These are phyloP conservation scores for Pleurostoma richardsiae DNA, from an alignment of 2,329 filamentous ascomycete genomes.

Conservation along the genomic window DNA sequence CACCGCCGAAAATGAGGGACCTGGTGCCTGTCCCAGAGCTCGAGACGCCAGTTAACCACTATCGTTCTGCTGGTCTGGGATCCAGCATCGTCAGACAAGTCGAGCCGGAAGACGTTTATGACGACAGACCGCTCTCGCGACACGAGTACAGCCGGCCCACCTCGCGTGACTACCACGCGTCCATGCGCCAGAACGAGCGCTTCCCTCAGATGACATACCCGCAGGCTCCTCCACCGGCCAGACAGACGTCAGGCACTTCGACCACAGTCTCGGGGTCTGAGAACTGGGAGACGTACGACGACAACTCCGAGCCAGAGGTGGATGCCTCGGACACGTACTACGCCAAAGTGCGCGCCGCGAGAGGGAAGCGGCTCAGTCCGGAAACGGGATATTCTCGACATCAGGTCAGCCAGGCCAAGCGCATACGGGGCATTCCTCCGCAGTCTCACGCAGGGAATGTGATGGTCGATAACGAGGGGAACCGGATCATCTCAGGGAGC, in stretches of 20 bases:
- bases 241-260: conserved; percentile 74
- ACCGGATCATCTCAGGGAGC: conserved; percentile 57
- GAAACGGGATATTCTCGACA: conserved; percentile 36
- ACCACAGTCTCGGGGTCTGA: conserved; percentile 77
- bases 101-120: conserved; percentile 80
- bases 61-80: conserved; percentile 40
- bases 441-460: conserved; percentile 39
- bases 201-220: conserved; percentile 26
- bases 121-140: conserved; percentile 46
- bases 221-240: conserved; percentile 37
- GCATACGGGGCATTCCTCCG: conserved; percentile 48
- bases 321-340: conserved; percentile 78
- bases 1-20: conserved; percentile 90
- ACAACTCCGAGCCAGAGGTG: conserved; percentile 69
- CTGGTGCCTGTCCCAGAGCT: conserved; percentile 50
- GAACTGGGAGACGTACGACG: conserved; percentile 97
- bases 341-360: conserved; percentile 66
- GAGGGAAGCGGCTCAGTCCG: conserved; percentile 58
- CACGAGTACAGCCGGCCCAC: conserved; percentile 26
- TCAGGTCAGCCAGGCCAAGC: conserved; percentile 43
- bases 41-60: conserved; percentile 43
- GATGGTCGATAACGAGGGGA: conserved; percentile 53
- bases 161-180: conserved; percentile 34
- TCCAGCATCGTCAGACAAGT: conserved; percentile 55
- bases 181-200: conserved; percentile 32